Conservation (phyloP, 257 asterid genomes). For the Solanum pimpinellifolium region DNA sequence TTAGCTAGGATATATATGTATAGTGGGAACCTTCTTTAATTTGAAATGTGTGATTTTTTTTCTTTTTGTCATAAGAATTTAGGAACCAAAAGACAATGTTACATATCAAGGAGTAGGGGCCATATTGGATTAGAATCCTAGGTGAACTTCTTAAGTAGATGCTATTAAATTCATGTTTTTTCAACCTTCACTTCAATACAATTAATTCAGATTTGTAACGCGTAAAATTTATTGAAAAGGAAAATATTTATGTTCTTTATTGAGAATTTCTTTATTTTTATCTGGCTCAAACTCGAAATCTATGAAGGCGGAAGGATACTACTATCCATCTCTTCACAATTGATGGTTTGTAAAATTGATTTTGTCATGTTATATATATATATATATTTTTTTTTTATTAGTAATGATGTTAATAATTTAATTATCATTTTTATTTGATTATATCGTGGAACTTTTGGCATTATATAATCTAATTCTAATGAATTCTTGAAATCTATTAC, state of each 20-base stretch:
- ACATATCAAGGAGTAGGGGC: not conserved
- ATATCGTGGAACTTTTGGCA: not conserved
- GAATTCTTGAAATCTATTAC: not conserved
- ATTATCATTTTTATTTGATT: not conserved
- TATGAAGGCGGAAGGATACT: not conserved
- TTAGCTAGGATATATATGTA: not conserved
- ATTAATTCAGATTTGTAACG: not conserved
- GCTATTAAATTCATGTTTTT: not conserved
- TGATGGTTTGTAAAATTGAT: not conserved
- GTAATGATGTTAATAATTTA: not conserved
- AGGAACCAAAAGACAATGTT: constrained; percentile 5
- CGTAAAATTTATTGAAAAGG: not conserved
- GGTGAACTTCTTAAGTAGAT: constrained; percentile 4
- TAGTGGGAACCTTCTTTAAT: constrained; percentile 38
- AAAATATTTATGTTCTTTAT: not conserved
- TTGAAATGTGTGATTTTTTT: not conserved
- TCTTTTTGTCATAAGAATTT: not conserved
- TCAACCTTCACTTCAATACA: not conserved
- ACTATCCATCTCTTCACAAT: not conserved
- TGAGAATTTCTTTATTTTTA: not conserved
- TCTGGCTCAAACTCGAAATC: not conserved
- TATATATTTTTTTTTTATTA: not conserved
- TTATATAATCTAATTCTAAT: not conserved
- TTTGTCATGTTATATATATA: not conserved
- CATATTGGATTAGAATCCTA: constrained; percentile 23